Conservation (phyloP, 2,329 filamentous ascomycete genomes). For the Esteya vermicola region DNA sequence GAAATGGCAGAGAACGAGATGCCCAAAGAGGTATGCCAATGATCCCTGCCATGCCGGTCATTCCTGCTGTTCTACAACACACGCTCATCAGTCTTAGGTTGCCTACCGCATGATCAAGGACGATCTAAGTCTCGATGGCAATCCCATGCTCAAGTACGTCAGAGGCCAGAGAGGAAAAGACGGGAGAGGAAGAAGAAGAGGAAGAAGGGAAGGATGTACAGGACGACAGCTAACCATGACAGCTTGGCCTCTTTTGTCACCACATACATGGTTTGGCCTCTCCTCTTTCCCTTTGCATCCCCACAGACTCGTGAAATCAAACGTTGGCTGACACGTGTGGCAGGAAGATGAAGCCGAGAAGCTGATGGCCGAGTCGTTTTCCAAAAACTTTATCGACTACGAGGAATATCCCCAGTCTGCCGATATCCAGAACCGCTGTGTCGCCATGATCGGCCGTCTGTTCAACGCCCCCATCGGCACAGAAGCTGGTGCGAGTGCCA, state of each 20-base stretch:
- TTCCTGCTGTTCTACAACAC: too few relatives aligned
- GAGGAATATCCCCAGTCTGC: slow-evolving; percentile 72
- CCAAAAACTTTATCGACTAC: slow-evolving; percentile 92
- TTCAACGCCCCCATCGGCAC: slow-evolving; percentile 60
- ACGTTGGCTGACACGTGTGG: background rate
- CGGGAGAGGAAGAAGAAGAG: too few relatives aligned
- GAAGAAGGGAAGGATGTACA: too few relatives aligned
- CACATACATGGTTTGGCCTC: slow-evolving; percentile 67
- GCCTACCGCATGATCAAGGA: slow-evolving; percentile 98
- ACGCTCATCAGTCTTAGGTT: slow-evolving; percentile 22
- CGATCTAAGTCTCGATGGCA: slow-evolving; percentile 80
- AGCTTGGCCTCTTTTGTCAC: slow-evolving; percentile 89
- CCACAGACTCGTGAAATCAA: too few relatives aligned
- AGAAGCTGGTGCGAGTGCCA: slow-evolving; percentile 42
- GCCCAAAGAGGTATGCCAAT: slow-evolving; percentile 63
- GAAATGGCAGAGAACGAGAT: slow-evolving; percentile 86
- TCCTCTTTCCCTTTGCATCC: too few relatives aligned
- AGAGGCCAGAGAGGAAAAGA: too few relatives aligned
- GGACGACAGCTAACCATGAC: background rate
- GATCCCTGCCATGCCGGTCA: too few relatives aligned
- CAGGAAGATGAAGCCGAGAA: slow-evolving; percentile 90
- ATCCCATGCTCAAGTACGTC: slow-evolving; percentile 72
- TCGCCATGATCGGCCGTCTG: slow-evolving; percentile 77
- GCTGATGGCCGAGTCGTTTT: slow-evolving; percentile 83
- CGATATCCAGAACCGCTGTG: slow-evolving; percentile 83